Evolutionary conservation across 1,139 yeast genomes (phyloP).

Genomic region (Magnusiomyces sp.): DNA sequence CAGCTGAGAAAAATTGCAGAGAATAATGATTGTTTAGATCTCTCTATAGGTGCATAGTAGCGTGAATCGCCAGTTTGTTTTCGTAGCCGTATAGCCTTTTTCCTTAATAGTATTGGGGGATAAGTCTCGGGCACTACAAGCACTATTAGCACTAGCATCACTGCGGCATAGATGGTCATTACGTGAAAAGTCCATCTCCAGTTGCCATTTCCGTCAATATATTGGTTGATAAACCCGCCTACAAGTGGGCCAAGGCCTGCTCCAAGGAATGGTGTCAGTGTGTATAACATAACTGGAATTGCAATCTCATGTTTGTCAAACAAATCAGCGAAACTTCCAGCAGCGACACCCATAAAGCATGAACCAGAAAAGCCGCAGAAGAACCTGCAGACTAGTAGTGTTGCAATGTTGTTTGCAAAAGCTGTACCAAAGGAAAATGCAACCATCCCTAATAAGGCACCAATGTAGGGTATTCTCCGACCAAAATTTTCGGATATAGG

Average conservation of each 20-base stretch:
- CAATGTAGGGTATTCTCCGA: constrained; percentile 48
- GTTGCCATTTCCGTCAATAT: constrained; percentile 31
- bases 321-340: constrained; percentile 75
- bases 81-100: constrained; percentile 41
- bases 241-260: constrained; percentile 65
- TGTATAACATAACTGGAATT: constrained; percentile 52
- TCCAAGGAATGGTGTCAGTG: constrained; percentile 61
- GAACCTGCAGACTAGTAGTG: constrained; percentile 63
- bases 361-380: constrained; percentile 73
- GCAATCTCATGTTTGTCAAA: constrained; percentile 57
- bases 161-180: constrained; percentile 42
- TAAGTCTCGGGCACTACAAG: constrained; percentile 45
- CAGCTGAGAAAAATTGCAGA: constrained; percentile 55
- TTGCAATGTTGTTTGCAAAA: constrained; percentile 62
- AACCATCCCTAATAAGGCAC: constrained; percentile 48
- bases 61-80: constrained; percentile 60
- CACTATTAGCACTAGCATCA: constrained; percentile 30
- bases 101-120: constrained; percentile 34
- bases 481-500: constrained; percentile 74
- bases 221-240: constrained; percentile 31
- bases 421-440: constrained; percentile 65
- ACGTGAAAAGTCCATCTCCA: constrained; percentile 57
- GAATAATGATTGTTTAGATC: constrained; percentile 35
- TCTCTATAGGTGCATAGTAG: constrained; percentile 77
- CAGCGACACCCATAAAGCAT: constrained; percentile 73